Base-by-base conservation (phyloP, 2,329 filamentous ascomycete genomes). In the Penicillium sp. region DNA sequence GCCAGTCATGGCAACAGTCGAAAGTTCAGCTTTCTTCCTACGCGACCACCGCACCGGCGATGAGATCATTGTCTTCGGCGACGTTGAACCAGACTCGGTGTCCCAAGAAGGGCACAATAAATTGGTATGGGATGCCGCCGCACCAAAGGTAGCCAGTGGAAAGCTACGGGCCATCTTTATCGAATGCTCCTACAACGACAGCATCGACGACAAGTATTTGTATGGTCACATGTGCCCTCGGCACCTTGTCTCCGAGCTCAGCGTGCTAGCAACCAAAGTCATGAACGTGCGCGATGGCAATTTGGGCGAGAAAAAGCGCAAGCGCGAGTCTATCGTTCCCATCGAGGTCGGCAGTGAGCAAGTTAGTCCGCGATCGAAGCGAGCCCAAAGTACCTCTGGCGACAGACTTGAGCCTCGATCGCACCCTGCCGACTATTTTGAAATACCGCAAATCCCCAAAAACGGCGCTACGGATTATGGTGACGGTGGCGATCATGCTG, bases 1-100 rank as follows among this genome's bases (percentile, higher is more conserved):
- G n/a, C 51, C 54, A 46, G 56, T 39, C 7, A 57, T 61, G 55
- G 66, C 68, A 55, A 72, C 62, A 24, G 75, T 72, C 56, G 91
- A 97, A 70, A 96, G 91, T 59, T 94, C 92, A 16, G 93, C 91
- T 0, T 97, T 92, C 74, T 97, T 99, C 73, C 89, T 99, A 60
- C 89, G 91, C 36, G 89, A 94, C 56, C 79, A 87, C 32, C 70
- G 77, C 1, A 89, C 86, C 0, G 83, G 84, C 1, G 83, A 83
- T 31, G 93, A 99, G 73, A 84, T 97, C 2, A 83, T 99, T 56
- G 90, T 99, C 46, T 97, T 97, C 69, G 94, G 94, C 16, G 94
- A 99, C 62, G 90, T 97, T 36, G 94, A 99, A 69, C 92, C 94
- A 0, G 94, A 99, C 72, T 88, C 86, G 8, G 75, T 97, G 24